Conservation (phyloP, 139 green algal genomes). For the Ettlia oleoabundans region DNA sequence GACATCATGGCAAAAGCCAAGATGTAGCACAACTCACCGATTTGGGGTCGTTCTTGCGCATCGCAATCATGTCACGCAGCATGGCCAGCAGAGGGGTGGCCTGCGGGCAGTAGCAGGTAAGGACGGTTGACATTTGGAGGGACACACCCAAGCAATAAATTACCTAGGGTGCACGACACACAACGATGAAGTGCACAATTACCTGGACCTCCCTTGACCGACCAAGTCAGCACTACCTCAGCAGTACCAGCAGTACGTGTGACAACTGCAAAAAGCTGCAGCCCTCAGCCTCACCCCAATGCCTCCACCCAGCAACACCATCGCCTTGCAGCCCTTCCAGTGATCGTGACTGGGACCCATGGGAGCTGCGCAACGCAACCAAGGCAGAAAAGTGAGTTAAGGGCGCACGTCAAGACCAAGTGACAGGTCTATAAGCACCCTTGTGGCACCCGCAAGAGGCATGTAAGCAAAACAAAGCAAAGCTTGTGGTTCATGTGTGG, state of each 20-base stretch:
- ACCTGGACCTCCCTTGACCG: neutral
- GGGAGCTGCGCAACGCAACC: constrained; percentile 1
- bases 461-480: neutral
- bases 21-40: neutral
- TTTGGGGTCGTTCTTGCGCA: neutral
- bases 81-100: constrained; percentile 32
- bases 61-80: neutral
- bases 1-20: neutral
- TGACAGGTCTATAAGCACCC: too few species aligned
- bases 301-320: constrained; percentile 45
- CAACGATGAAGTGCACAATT: neutral
- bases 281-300: constrained; percentile 32
- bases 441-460: neutral
- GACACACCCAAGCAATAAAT: too few species aligned
- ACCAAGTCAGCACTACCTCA: neutral
- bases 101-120: neutral
- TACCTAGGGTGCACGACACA: neutral
- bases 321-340: constrained; percentile 10
- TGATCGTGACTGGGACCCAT: neutral
- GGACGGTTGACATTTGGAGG: neutral
- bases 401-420: too few species aligned
- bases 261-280: too few species aligned
- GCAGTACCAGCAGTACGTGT: neutral
- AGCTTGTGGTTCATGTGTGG: too few species aligned
- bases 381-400: neutral